Base-by-base conservation (phyloP, 2,329 filamentous ascomycete species). In the Neobulgaria alba region DNA sequence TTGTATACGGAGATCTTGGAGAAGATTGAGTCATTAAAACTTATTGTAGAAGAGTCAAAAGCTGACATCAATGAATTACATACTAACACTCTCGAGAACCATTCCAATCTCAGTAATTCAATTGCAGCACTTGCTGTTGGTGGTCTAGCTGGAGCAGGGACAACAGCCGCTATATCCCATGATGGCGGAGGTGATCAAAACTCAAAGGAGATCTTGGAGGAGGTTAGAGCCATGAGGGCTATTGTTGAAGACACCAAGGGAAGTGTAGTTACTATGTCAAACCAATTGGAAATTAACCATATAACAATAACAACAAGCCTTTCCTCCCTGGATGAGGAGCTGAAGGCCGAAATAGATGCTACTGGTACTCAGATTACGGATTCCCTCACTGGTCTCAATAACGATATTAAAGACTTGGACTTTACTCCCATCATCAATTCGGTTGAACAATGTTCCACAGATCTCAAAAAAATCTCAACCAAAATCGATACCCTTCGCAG, bases 281-380 rank as follows among this genome's bases (percentile, higher is more conserved):
- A 42, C 10, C 52, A 56, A 34, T 43, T 56, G 4, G 54, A 54
- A 5, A 51, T 53, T 23, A 54, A 54, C 29, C 47, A 54, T 19
- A 54, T 48, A 2, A 54, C 52, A 1, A 37, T 50, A n/a, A 56
- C 47, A 4, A 52, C 50, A 3, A 50, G 41, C 17, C 44, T 56
- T n/a, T 44, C 40, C 3, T 47, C 50, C n/a, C 33, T 56, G 3
- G 46, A 42, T 16, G 52, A 52, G 29, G 50, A 53, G 20, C 20
- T 56, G 8, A 56, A 52, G 23, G 40, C 53, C 3, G 53, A 56
- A 31, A 52, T 56, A 10, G 53, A 53, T 41, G 47, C 53, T 16
- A 49, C 41, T 4, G 51, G 51, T 3, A 54, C 51, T 2, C 36
- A 47, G 10, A 41, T 54, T 10, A 33, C 39, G 2, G 49, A 52